Evolutionary conservation across 2,329 filamentous ascomycete genomes (phyloP).

Genomic region (Aureobasidium sp.): DNA sequence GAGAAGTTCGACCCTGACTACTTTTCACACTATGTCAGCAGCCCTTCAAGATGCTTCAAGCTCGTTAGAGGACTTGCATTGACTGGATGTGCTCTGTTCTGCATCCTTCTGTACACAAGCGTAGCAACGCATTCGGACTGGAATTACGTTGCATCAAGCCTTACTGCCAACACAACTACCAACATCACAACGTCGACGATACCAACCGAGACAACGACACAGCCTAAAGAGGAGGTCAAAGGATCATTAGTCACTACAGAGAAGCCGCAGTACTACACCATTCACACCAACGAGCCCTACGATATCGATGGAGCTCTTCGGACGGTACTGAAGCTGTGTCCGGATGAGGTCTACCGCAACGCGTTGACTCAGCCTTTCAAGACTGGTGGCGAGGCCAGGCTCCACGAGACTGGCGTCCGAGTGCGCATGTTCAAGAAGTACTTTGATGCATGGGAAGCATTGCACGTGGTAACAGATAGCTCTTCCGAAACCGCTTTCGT

Average conservation of each 20-base stretch:
- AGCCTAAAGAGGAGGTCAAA: not conserved
- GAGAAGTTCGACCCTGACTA: not conserved
- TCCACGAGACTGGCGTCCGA: slow-evolving; percentile 33
- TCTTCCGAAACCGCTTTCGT: slow-evolving; percentile 28
- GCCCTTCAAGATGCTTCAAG: not conserved
- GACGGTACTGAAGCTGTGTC: slow-evolving; percentile 22
- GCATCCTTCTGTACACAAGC: not conserved
- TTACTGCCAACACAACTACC: not conserved
- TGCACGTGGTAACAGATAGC: slow-evolving; percentile 23
- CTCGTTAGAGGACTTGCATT: not conserved
- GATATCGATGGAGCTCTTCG: slow-evolving; percentile 7
- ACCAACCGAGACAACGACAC: not conserved
- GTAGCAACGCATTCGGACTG: not conserved
- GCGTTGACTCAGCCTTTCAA: slow-evolving; percentile 31
- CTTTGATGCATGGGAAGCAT: slow-evolving; percentile 34
- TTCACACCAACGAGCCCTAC: slow-evolving; percentile 9
- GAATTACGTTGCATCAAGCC: not conserved
- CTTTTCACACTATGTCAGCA: not conserved
- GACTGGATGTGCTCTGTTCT: not conserved
- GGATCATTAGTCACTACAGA: not conserved
- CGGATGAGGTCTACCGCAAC: slow-evolving; percentile 28
- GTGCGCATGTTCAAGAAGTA: slow-evolving; percentile 34
- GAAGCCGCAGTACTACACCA: slow-evolving; percentile 3
- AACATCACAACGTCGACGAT: not conserved
- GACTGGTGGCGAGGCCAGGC: slow-evolving; percentile 30